These are phyloP conservation scores for Boletus rufocinnamomeus DNA, from an alignment of 768 basidiomycete genomes.

Conservation along the genomic window DNA sequence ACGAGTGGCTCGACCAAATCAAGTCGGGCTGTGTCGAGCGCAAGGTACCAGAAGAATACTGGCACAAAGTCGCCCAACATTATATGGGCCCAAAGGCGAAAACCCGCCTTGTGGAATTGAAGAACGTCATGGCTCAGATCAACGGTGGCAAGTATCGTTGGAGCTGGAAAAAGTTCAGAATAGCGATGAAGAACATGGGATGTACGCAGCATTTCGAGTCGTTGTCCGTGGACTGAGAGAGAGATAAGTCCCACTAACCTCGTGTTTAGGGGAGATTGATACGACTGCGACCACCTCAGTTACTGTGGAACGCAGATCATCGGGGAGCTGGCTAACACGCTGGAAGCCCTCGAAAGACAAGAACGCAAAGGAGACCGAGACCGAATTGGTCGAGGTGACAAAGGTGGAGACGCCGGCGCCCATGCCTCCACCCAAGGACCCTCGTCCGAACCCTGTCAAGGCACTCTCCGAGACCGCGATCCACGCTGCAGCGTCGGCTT, in stretches of 20 bases:
- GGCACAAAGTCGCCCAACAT: conserved; percentile 80
- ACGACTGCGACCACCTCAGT: conserved; percentile 57
- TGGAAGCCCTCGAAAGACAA: conserved; percentile 46
- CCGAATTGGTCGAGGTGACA: conserved; percentile 36
- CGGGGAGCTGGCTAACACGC: conserved; percentile 52
- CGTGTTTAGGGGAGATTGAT: conserved; percentile 65
- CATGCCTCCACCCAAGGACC: conserved; percentile 31
- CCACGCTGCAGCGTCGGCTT: conserved; percentile 30
- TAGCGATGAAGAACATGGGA: conserved; percentile 80
- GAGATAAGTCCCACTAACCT: conserved; percentile 3
- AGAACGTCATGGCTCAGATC: conserved; percentile 70
- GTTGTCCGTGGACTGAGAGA: background rate
- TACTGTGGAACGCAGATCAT: conserved; percentile 52
- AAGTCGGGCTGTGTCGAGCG: conserved; percentile 70
- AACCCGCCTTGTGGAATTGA: conserved; percentile 64
- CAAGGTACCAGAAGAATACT: conserved; percentile 76
- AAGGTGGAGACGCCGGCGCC: conserved; percentile 19
- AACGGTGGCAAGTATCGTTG: conserved; percentile 78
- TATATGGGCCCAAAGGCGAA: conserved; percentile 74
- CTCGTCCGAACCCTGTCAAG: conserved; percentile 39
- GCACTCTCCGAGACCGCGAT: conserved; percentile 36
- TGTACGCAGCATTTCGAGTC: conserved; percentile 49
- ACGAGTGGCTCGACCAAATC: conserved; percentile 73
- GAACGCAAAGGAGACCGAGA: conserved; percentile 33
- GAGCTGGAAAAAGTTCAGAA: conserved; percentile 82